A percentile compares a stretch with the other conserved stretches of the same genome.
Conservation (phyloP, 768 basidiomycete species). For the Lactifluus piperatus region DNA sequence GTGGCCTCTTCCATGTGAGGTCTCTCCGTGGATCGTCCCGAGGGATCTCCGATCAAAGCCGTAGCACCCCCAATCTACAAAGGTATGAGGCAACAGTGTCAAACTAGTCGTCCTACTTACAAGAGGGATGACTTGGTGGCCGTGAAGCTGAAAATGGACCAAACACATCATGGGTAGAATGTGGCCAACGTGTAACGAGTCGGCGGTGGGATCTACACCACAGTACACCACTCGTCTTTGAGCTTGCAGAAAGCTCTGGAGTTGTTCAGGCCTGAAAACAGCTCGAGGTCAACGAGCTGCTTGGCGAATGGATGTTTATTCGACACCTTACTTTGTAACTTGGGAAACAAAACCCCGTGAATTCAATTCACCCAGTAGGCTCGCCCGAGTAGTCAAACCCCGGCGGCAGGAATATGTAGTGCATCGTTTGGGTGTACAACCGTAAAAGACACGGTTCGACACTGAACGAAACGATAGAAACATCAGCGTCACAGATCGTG, state of each 20-base stretch:
- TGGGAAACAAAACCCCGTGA: constrained; percentile 19
- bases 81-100: neutral
- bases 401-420: neutral
- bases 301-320: neutral
- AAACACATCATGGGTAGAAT: constrained; percentile 80
- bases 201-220: constrained; percentile 90
- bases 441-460: neutral
- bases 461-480: neutral
- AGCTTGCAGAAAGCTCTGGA: constrained; percentile 7
- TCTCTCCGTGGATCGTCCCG: constrained; percentile 79
- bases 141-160: constrained; percentile 81
- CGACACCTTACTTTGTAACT: constrained; percentile 14
- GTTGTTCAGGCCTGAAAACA: constrained; percentile 14
- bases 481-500: constrained; percentile 2
- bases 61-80: constrained; percentile 90
- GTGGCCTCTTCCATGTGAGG: constrained; percentile 50
- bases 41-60: constrained; percentile 94
- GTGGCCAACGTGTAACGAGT: constrained; percentile 88
- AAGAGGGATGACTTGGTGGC: constrained; percentile 75
- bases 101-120: constrained; percentile 37
- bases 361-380: constrained; percentile 10
- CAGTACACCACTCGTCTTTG: constrained; percentile 56
- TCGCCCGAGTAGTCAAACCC: neutral
- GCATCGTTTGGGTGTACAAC: neutral
- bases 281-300: neutral